Conservation (phyloP, 805 yeast species). For the Candida chauliodis region DNA sequence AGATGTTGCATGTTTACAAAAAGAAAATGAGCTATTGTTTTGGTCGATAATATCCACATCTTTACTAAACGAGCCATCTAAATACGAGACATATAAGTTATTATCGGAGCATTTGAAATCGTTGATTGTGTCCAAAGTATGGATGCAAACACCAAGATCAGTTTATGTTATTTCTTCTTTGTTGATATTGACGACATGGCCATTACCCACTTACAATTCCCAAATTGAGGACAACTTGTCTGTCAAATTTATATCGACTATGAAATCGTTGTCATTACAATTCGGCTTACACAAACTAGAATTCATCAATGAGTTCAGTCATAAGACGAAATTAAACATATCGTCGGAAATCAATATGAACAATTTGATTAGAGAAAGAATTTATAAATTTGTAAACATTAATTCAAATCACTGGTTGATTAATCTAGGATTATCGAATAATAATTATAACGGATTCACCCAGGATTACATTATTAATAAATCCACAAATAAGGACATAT, state of each 20-base stretch:
- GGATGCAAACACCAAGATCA: slow-evolving; percentile 45
- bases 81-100: slow-evolving; percentile 14
- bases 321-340: slow-evolving; percentile 24
- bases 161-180: slow-evolving; percentile 36
- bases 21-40: slow-evolving; percentile 34
- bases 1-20: slow-evolving; percentile 13
- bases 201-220: slow-evolving; percentile 29
- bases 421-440: slow-evolving; percentile 33
- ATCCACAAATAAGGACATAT: slow-evolving; percentile 23
- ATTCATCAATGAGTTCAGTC: slow-evolving; percentile 41
- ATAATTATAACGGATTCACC: slow-evolving; percentile 25
- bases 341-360: slow-evolving; percentile 28
- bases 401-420: slow-evolving; percentile 43
- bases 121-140: slow-evolving; percentile 39
- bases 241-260: slow-evolving; percentile 33
- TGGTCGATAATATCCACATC: slow-evolving; percentile 40
- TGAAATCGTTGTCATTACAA: slow-evolving; percentile 39
- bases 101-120: slow-evolving; percentile 32
- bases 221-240: slow-evolving; percentile 28
- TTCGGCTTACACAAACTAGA: slow-evolving; percentile 41
- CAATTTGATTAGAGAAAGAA: slow-evolving; percentile 35
- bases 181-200: slow-evolving; percentile 44
- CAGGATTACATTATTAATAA: slow-evolving; percentile 38
- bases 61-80: slow-evolving; percentile 19
- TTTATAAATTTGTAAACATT: slow-evolving; percentile 40